Evolutionary conservation across 805 yeast species (phyloP).

Genomic region (Kuraishia cidri): DNA sequence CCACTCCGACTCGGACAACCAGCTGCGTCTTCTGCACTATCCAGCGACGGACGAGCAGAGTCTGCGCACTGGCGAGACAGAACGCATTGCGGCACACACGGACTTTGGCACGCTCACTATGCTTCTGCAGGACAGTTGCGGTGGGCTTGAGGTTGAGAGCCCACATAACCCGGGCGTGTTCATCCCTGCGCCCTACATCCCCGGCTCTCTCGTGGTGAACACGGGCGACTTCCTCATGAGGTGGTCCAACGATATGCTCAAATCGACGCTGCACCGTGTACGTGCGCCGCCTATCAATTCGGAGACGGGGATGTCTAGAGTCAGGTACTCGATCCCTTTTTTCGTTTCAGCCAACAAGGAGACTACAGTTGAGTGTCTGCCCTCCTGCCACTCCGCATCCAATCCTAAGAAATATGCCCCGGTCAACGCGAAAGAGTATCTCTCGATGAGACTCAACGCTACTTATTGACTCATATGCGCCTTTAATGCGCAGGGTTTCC

Average conservation of each 20-base stretch:
- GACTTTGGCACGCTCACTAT: slow-evolving; percentile 75
- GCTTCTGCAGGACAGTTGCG: slow-evolving; percentile 64
- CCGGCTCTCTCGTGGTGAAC: slow-evolving; percentile 46
- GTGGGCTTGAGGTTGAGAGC: slow-evolving; percentile 56
- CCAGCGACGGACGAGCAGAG: slow-evolving; percentile 14
- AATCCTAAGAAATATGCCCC: slow-evolving; percentile 17
- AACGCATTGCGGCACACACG: slow-evolving; percentile 74
- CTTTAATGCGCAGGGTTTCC: no score
- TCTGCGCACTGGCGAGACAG: slow-evolving; percentile 46
- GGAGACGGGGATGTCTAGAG: slow-evolving; percentile 33
- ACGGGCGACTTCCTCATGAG: slow-evolving; percentile 71
- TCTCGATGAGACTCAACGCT: slow-evolving; percentile 9
- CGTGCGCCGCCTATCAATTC: slow-evolving; percentile 37
- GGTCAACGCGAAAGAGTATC: slow-evolving; percentile 14
- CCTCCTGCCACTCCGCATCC: slow-evolving; percentile 16
- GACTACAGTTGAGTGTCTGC: slow-evolving; percentile 51
- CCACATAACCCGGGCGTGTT: slow-evolving; percentile 40
- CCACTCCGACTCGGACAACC: slow-evolving; percentile 16
- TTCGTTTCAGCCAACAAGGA: slow-evolving; percentile 62
- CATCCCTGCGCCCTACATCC: slow-evolving; percentile 61
- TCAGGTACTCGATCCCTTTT: slow-evolving; percentile 64
- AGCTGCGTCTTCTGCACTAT: slow-evolving; percentile 23
- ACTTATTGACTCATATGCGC: no score
- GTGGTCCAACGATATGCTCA: slow-evolving; percentile 74
- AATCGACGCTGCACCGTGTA: slow-evolving; percentile 69